These are phyloP conservation scores for Crucibulum parvulum DNA, from an alignment of 1,284 basidiomycete species.

Conservation along the genomic window DNA sequence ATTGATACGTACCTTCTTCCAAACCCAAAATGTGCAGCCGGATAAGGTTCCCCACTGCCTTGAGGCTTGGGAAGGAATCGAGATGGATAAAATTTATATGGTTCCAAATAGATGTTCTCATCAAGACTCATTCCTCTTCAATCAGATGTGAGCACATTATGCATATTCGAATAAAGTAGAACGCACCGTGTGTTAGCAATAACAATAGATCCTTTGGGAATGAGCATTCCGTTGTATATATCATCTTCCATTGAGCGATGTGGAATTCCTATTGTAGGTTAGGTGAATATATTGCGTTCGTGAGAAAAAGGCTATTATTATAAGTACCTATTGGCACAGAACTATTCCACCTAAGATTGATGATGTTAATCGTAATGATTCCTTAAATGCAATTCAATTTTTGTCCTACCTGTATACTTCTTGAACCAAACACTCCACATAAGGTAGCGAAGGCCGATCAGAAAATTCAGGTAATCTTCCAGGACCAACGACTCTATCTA, in stretches of 20 bases:
- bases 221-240: constrained; percentile 24
- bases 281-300: not conserved
- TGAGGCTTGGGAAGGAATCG: constrained; percentile 16
- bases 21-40: constrained; percentile 21
- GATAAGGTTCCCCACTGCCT: constrained; percentile 13
- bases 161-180: not conserved
- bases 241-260: constrained; percentile 19
- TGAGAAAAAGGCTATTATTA: not conserved
- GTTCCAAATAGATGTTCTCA: constrained; percentile 18
- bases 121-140: constrained; percentile 21
- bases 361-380: not conserved
- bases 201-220: constrained; percentile 25
- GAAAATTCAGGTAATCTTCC: constrained; percentile 22
- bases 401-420: constrained; percentile 4
- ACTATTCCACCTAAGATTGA: constrained; percentile 13
- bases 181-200: constrained; percentile 21
- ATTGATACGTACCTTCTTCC: constrained; percentile 16
- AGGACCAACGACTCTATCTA: constrained; percentile 23
- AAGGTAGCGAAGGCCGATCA: constrained; percentile 20
- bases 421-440: constrained; percentile 15
- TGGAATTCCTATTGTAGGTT: constrained; percentile 14
- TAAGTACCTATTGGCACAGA: constrained; percentile 8
- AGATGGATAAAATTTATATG: constrained; percentile 19
- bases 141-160: not conserved
- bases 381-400: not conserved